Base-by-base conservation (phyloP, 148 eudicot species). In the Rhododendron ovatum region DNA sequence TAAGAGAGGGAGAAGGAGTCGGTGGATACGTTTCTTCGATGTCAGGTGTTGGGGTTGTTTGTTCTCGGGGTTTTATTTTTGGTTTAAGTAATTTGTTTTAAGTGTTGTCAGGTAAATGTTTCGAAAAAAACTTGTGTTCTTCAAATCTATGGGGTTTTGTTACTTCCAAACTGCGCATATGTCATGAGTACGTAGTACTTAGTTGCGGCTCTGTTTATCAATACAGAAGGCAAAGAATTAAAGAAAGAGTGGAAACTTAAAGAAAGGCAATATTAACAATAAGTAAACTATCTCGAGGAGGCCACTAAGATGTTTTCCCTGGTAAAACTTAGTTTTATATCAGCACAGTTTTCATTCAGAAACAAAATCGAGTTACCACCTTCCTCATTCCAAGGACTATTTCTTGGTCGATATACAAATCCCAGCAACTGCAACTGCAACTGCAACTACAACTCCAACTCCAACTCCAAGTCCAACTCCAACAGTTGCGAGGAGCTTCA, bases 391-490 rank as follows among this genome's bases (percentile, higher is more conserved):
- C 53, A 18, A 11, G 69, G 61, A 76, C 78, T 92, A 94, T 85
- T 95, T 95, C 90, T 91, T 95, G 85, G 86, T 87, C 10, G 94
- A 92, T 26, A 92, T 77, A 87, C 92, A 94, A 74, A 94, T 85
- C 82, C 99, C 98, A 26, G 96, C 89, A 47, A 96, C 75, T 45
- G 98, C 98, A 26, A 96, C 75, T 45, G 98, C 98, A 26, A 88
- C 99, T 12, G 93, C 93, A 89, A 91, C 95, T 24, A 93, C 93
- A 84, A 89, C 91, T 74, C 99, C 98, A 73, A 94, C 48, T n/a
- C n/a, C n/a, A n/a, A 88, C 99, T 12, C 93, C 93, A 89, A 91
- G 94, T 24, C 93, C 93, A 84, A 89, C 91, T 74, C 99, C 98
- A 73, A 94, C 48, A 47, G 93, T 86, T 53, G 90, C 82, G 12